phyloP scores from a whole-genome alignment of 257 asterid species.

The Catharanthus roseus region DNA sequence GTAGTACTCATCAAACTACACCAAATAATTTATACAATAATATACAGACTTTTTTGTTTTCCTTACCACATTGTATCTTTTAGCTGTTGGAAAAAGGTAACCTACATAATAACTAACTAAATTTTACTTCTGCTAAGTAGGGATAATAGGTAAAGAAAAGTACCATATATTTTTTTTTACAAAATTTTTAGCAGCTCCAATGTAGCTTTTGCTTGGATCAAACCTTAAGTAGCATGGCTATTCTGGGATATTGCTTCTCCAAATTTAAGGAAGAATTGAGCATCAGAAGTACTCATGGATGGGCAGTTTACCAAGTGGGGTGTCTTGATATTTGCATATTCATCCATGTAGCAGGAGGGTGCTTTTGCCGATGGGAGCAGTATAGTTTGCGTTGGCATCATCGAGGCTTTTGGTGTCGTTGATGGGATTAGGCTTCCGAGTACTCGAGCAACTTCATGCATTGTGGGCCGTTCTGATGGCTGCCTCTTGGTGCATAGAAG shows the following conservation, averaged over 20 bases:
- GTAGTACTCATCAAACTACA: not conserved
- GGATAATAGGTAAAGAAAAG: too few species aligned
- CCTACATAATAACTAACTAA: constrained; percentile 22
- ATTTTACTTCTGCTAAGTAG: constrained; percentile 18
- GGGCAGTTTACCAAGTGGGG: constrained; percentile 84
- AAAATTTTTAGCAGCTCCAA: constrained; percentile 9
- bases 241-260: constrained; percentile 77
- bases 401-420: constrained; percentile 23
- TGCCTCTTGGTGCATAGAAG: constrained; percentile 83
- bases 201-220: not conserved
- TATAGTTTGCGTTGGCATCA: constrained; percentile 9
- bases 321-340: constrained; percentile 78
- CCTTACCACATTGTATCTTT: not conserved
- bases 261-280: constrained; percentile 74
- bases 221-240: constrained; percentile 29
- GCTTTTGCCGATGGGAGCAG: constrained; percentile 41
- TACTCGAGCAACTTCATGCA: constrained; percentile 88
- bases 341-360: constrained; percentile 69
- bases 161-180: constrained; percentile 11
- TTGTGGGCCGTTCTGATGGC: constrained; percentile 78
- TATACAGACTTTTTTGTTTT: constrained; percentile 12
- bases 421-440: constrained; percentile 48
- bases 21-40: constrained; percentile 6
- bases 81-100: constrained; percentile 6
- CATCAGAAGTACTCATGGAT: constrained; percentile 83